Evolutionary conservation across 2,329 filamentous ascomycete species (phyloP).

Genomic region (Xylariaceae sp.): DNA sequence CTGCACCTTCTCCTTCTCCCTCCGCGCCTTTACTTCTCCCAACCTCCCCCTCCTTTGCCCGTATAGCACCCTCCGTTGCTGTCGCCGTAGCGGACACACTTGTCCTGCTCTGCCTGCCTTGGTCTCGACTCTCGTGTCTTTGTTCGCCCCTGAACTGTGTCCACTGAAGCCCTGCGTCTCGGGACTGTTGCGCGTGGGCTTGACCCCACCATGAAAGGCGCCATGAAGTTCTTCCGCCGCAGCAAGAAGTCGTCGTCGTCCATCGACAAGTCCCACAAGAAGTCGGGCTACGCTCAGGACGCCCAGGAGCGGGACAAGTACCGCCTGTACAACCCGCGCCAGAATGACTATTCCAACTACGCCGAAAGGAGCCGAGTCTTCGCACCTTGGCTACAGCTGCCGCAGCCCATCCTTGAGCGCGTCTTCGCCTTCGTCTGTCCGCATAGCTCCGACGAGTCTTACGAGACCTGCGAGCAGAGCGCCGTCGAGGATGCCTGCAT

Average conservation of each 20-base stretch:
- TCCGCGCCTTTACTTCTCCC: too few species aligned
- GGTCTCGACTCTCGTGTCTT: too few species aligned
- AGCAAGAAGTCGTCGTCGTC: constrained; percentile 27
- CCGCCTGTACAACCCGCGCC: constrained; percentile 23
- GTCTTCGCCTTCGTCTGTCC: constrained; percentile 84
- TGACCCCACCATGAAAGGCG: constrained; percentile 25
- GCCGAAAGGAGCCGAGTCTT: constrained; percentile 21
- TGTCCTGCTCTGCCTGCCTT: too few species aligned
- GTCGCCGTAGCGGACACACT: too few species aligned
- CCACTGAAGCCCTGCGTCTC: too few species aligned
- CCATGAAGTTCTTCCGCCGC: constrained; percentile 32
- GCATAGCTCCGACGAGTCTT: constrained; percentile 71
- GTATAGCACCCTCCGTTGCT: too few species aligned
- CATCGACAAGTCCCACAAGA: constrained; percentile 19
- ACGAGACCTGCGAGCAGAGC: constrained; percentile 78
- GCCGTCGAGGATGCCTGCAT: constrained; percentile 78
- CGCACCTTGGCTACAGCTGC: constrained; percentile 47
- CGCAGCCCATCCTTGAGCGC: constrained; percentile 64
- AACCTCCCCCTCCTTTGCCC: too few species aligned
- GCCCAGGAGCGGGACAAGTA: constrained; percentile 29
- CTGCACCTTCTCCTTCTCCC: too few species aligned
- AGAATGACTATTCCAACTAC: constrained; percentile 21
- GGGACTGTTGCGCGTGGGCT: too few species aligned
- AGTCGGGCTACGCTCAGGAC: constrained; percentile 18
- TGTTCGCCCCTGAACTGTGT: too few species aligned